Evolutionary conservation across 1,284 basidiomycete genomes (phyloP).

Genomic region (Stereum hirsutum): DNA sequence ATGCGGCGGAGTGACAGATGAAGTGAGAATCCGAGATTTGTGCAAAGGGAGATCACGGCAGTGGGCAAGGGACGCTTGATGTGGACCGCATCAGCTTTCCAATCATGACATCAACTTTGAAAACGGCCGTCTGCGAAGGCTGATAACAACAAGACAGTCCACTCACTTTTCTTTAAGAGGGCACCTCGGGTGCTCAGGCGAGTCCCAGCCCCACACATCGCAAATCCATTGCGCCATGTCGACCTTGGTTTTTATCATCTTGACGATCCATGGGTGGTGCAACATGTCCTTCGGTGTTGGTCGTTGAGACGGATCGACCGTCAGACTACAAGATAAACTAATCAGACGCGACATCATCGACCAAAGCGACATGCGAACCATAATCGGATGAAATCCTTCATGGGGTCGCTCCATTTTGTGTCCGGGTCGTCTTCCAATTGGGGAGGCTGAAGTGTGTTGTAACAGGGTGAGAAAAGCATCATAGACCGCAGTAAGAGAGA

Average conservation of each 20-base stretch:
- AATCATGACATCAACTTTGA: too few species aligned
- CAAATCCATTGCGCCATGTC: slow-evolving; percentile 89
- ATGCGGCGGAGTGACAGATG: too few species aligned
- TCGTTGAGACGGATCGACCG: slow-evolving; percentile 34
- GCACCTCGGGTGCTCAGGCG: not conserved
- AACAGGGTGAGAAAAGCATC: not conserved
- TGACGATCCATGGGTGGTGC: slow-evolving; percentile 80
- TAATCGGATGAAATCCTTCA: slow-evolving; percentile 89
- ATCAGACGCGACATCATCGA: slow-evolving; percentile 5
- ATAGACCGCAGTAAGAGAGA: not conserved
- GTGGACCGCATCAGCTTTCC: too few species aligned
- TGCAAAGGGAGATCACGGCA: too few species aligned
- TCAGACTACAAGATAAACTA: slow-evolving; percentile 15
- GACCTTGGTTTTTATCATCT: slow-evolving; percentile 72
- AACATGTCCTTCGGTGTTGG: slow-evolving; percentile 85
- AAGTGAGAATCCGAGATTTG: too few species aligned
- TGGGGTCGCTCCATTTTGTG: slow-evolving; percentile 72
- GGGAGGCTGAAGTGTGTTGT: slow-evolving; percentile 50
- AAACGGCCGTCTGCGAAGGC: too few species aligned
- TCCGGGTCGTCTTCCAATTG: slow-evolving; percentile 65
- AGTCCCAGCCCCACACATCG: slow-evolving; percentile 79
- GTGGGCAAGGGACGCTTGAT: too few species aligned
- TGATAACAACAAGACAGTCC: not conserved
- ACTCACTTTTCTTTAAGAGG: not conserved
- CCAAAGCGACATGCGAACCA: too few species aligned